Evolutionary conservation across 495 filamentous ascomycete genomes (phyloP), one percentile per base, ranked within the genome.

Genomic region (Daldinia vernicosa): DNA sequence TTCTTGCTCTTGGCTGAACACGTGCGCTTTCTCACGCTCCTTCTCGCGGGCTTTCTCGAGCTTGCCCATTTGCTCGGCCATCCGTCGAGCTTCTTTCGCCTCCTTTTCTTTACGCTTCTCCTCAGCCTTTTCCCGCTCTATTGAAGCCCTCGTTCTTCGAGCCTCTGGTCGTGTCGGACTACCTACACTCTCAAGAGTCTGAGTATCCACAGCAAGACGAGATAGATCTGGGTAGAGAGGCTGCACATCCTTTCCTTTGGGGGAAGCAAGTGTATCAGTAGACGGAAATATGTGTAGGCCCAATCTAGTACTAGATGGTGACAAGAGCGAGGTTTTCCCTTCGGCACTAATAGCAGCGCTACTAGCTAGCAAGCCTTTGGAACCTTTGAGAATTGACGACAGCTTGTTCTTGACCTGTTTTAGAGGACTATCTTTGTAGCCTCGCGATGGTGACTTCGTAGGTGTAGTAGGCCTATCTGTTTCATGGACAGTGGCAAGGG

Each of bases 341-440:
- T 93, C 90, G 24, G 91, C 92, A 73, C 90, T 93, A 53, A 91
- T 83, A 52, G 89, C 88, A 26, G 92, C 93, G 72, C 91, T 92
- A 64, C 89, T 94, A 15, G 90, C 91, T 66, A 97, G 91, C 47
- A 96, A 85, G 17, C 89, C 92, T 75, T 91, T 93, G 14, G 93
- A 93, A 37, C 90, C 91, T 76, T 93, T 92, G 68, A 97, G 83
- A 59, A 96, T 92, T 8, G 93, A 95, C 43, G 93, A 93, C 35
- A 97, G 81, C 76, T 92, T 93, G 69, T 89, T 91, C 81, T 96
- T 97, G 17, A 94, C 93, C 53, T 93, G 91, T 76, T 92, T 97
- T 28, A 97, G 77, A 6, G 93, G 92, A 51, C 90, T 94, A 65
- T 94, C 93, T 57, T 84, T 81, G 71, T 90, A 86, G 63, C 85